Evolutionary conservation across 2,329 filamentous ascomycete species (phyloP).

Genomic region (Xylaria sp.): DNA sequence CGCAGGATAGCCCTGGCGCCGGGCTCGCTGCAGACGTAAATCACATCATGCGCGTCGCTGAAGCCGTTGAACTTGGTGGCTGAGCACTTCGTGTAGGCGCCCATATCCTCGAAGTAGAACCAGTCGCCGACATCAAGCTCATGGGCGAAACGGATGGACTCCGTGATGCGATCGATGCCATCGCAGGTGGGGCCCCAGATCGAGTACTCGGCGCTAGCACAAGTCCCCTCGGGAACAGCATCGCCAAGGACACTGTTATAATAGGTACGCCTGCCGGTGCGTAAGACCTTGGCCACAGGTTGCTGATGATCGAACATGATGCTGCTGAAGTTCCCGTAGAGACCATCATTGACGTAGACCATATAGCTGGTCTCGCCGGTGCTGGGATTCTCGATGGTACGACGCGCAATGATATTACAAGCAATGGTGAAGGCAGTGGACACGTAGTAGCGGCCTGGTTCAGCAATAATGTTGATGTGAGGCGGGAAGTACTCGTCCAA

Average conservation of each 20-base stretch:
- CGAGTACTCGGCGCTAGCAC: slow-evolving; percentile 80
- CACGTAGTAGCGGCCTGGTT: slow-evolving; percentile 97
- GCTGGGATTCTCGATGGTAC: slow-evolving; percentile 80
- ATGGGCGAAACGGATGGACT: slow-evolving; percentile 80
- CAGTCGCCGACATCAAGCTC: slow-evolving; percentile 93
- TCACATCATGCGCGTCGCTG: slow-evolving; percentile 87
- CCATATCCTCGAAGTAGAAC: slow-evolving; percentile 99
- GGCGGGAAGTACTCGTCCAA: slow-evolving; percentile 90
- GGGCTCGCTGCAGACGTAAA: slow-evolving; percentile 94
- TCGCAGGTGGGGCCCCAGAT: slow-evolving; percentile 99
- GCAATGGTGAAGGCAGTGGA: slow-evolving; percentile 93
- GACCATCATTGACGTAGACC: slow-evolving; percentile 96
- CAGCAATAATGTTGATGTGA: slow-evolving; percentile 85
- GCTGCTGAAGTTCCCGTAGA: slow-evolving; percentile 98
- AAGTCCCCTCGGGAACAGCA: slow-evolving; percentile 54
- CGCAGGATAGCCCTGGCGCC: slow-evolving; percentile 80
- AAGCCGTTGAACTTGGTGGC: slow-evolving; percentile 99
- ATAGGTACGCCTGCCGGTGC: slow-evolving; percentile 66
- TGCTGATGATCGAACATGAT: slow-evolving; percentile 99
- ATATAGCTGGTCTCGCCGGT: slow-evolving; percentile 82
- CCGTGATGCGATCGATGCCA: slow-evolving; percentile 93
- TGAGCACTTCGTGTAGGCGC: slow-evolving; percentile 97
- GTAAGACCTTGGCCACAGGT: slow-evolving; percentile 84
- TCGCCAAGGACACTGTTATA: slow-evolving; percentile 67
- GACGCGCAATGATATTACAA: slow-evolving; percentile 94